Conservation (phyloP, 257 asterid genomes). For the Salvia splendens region DNA sequence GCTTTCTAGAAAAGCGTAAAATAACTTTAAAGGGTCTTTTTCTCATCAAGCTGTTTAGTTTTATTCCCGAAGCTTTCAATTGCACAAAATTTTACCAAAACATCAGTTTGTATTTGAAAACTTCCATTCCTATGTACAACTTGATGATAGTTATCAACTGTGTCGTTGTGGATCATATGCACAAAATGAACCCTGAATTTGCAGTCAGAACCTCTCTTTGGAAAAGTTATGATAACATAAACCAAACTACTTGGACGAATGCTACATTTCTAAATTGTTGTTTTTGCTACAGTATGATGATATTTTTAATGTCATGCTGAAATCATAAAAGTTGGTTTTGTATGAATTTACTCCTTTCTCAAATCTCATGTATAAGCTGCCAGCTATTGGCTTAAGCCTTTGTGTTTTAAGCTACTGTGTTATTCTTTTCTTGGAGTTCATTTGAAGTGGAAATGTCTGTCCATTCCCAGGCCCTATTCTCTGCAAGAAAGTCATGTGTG, state of each 20-base stretch:
- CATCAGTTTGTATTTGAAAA: not conserved
- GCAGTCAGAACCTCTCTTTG: conserved; percentile 12
- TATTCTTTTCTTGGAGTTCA: conserved; percentile 6
- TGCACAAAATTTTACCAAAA: conserved; percentile 3
- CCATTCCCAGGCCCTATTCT: conserved; percentile 21
- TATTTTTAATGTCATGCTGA: conserved; percentile 1
- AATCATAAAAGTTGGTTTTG: not conserved
- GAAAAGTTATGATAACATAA: conserved; percentile 13
- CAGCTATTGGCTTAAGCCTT: conserved; percentile 21
- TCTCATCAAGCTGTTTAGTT: conserved; percentile 4
- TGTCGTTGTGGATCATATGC: conserved; percentile 1
- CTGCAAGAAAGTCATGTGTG: conserved; percentile 9
- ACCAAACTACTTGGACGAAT: conserved; percentile 4
- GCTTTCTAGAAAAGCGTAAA: conserved; percentile 32
- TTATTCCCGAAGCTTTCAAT: conserved; percentile 10
- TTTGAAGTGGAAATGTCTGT: not conserved
- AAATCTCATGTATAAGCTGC: conserved; percentile 14
- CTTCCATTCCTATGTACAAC: conserved; percentile 6
- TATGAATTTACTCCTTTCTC: not conserved
- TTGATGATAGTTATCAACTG: not conserved
- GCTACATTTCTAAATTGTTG: not conserved
- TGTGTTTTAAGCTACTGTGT: not conserved
- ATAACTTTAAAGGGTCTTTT: conserved; percentile 18
- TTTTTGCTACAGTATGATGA: not conserved
- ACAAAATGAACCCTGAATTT: conserved; percentile 8